Evolutionary conservation across 2,329 filamentous ascomycete genomes (phyloP), one percentile per base, ranked within the genome.

Genomic region (Chrysosporium queenslandicum): DNA sequence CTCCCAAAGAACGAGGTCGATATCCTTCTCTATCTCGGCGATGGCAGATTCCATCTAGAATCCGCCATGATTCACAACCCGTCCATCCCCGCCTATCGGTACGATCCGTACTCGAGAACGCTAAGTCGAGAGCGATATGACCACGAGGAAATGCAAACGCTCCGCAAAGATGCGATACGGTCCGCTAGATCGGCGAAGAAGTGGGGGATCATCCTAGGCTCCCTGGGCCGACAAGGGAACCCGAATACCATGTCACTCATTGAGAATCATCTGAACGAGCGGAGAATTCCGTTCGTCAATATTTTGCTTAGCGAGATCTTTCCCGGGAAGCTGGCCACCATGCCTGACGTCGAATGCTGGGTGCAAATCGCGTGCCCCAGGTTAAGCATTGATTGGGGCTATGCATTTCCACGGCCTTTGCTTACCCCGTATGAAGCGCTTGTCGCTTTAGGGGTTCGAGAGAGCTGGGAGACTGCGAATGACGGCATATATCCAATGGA

Each of bases 21-120:
- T 64, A 70, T 88, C 57, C 84, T 96, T 42, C 74, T 96, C 1
- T 96, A 96, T 66, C 80, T 96, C 12, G 90, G 90, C 43, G 90
- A 96, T 64, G 90, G 90, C 11, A 81, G 90, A 54, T 96, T 96
- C 74, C 92, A 98, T 67, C 84, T 98, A 40, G 92, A 98, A 70
- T 94, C 87, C 63, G 91, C 94, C 63, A 98, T 98, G 91, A 98
- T 98, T 59, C 92, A 97, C 66, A 98, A 98, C 70, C 92, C 94
- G 0, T 71, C 75, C 4, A 80, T 96, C 32, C 87, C 91, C 0
- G 91, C 94, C 1, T 98, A 96, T 71, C 81, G 92, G 58, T 98
- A 98, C 68, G 92, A 98, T 65, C 92, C 94, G 0, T 98, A 98
- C 71, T 92, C 89, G 9, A 81, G 91, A 46, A 88, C 87, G 54